phyloP scores from a whole-genome alignment of 164 flowering plant species.

The Chimonanthus praecox region DNA sequence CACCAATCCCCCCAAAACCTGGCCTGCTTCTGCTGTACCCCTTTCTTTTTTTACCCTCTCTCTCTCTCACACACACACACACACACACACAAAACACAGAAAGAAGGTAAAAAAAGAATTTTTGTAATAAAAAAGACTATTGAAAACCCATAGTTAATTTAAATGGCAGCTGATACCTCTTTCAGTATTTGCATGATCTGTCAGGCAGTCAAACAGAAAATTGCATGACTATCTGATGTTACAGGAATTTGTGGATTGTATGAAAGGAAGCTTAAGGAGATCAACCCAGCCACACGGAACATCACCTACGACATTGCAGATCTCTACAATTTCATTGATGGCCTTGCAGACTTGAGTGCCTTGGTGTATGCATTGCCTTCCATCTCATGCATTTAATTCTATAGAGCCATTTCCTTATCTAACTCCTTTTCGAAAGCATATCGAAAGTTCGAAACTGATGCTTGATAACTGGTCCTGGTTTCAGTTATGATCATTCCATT shows the following conservation, averaged over 20 bases:
- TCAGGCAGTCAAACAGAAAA: no score
- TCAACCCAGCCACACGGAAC: slow-evolving; percentile 70
- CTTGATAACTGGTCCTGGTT: slow-evolving; percentile 16
- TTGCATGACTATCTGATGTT: neutral
- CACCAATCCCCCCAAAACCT: no score
- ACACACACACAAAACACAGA: no score
- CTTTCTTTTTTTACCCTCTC: no score
- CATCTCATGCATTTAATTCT: neutral
- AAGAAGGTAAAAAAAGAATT: no score
- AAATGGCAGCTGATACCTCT: no score
- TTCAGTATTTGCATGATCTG: no score
- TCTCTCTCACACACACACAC: no score
- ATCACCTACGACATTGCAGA: slow-evolving; percentile 83
- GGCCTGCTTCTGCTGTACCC: no score
- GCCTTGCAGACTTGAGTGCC: slow-evolving; percentile 94
- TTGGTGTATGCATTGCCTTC: slow-evolving; percentile 51
- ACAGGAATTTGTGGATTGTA: slow-evolving; percentile 89
- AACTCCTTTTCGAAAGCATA: neutral
- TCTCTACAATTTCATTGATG: slow-evolving; percentile 92
- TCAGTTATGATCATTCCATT: slow-evolving; percentile 72
- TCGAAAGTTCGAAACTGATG: neutral
- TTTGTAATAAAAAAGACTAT: no score
- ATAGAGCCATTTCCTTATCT: neutral
- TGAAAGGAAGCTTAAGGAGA: slow-evolving; percentile 89
- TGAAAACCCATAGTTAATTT: no score